Percentiles rank a stretch among this genome's conserved stretches.
phyloP scores from a whole-genome alignment of 1,284 basidiomycete genomes.

The Marasmius oreades region DNA sequence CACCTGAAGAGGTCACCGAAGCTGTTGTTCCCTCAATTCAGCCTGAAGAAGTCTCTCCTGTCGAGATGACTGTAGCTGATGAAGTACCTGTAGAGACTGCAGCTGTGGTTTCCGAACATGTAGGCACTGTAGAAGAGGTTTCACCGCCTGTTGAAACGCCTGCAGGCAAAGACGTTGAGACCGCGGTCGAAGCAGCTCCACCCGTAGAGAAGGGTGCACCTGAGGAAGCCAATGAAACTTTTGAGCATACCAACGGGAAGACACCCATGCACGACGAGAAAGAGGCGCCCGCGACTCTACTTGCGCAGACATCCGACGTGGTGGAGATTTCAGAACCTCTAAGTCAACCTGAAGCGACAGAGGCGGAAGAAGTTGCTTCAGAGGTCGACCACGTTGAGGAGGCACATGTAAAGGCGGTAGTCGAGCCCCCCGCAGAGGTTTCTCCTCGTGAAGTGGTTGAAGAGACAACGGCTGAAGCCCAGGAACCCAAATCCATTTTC shows the following conservation, averaged over 20 bases:
- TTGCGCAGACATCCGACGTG: background rate
- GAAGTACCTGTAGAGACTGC: constrained; percentile 5
- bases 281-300: background rate
- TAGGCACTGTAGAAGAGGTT: background rate
- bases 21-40: background rate
- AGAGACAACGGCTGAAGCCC: background rate
- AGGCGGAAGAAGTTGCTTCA: constrained; percentile 2
- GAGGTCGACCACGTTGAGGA: constrained; percentile 5
- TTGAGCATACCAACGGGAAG: no score
- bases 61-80: no score
- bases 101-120: background rate
- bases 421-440: background rate
- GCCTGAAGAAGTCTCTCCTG: no score
- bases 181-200: background rate
- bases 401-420: constrained; percentile 10
- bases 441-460: background rate
- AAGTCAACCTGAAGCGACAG: constrained; percentile 5
- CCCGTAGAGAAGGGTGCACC: constrained; percentile 1
- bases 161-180: no score
- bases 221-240: background rate
- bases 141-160: background rate
- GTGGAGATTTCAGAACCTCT: background rate
- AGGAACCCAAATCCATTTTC: background rate
- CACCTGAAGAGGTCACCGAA: background rate
- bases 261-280: background rate